Conservation (phyloP, 495 filamentous ascomycete genomes). For the Penicillium psychrofluorescens region DNA sequence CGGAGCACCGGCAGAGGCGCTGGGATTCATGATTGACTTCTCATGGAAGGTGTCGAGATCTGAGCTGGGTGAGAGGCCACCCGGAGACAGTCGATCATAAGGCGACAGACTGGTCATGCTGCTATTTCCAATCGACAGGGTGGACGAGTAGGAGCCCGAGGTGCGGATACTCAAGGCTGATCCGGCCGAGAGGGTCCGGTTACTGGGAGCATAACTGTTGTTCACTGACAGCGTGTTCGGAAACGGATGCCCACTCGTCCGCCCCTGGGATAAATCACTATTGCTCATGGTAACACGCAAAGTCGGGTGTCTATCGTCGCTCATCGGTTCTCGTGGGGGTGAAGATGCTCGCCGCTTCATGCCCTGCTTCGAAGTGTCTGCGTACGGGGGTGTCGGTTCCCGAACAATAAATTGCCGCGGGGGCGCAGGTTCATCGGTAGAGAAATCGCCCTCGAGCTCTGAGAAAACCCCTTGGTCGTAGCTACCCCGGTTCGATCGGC, state of each 20-base stretch:
- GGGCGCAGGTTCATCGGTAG: constrained; percentile 56
- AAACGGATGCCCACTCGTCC: constrained; percentile 53
- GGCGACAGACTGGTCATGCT: constrained; percentile 67
- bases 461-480: constrained; percentile 56
- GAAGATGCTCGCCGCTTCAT: constrained; percentile 79
- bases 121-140: constrained; percentile 59
- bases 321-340: constrained; percentile 65
- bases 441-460: constrained; percentile 58
- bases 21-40: constrained; percentile 47
- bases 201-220: constrained; percentile 49
- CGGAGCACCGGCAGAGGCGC: constrained; percentile 38
- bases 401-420: constrained; percentile 56
- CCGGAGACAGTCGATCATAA: constrained; percentile 66
- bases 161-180: constrained; percentile 64
- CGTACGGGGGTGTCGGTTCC: constrained; percentile 41
- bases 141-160: constrained; percentile 66
- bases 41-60: constrained; percentile 43
- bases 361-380: constrained; percentile 41
- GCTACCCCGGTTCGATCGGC: constrained; percentile 50
- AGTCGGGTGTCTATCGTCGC: constrained; percentile 52
- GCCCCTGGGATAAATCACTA: constrained; percentile 60
- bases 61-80: constrained; percentile 59
- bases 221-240: constrained; percentile 51
- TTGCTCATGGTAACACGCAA: constrained; percentile 49
- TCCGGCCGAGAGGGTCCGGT: constrained; percentile 64